phyloP scores from a whole-genome alignment of 176 grass and related monocot genomes.

The Oryza longistaminata region DNA sequence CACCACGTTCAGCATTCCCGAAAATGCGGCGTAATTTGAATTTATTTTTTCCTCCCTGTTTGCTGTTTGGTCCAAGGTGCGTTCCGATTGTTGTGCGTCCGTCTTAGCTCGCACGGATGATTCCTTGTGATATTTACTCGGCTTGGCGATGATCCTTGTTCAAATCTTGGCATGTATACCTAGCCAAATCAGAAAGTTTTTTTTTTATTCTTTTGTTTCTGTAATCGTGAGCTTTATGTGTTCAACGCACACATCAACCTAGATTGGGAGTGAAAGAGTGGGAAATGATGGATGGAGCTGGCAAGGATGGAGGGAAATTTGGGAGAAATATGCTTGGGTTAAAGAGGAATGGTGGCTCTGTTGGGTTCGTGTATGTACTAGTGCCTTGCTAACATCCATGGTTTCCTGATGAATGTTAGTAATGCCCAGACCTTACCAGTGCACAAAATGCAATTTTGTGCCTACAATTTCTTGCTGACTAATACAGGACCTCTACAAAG shows the following conservation, averaged over 20 bases:
- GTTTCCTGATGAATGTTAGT: background rate
- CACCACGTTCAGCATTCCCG: background rate
- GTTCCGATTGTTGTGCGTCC: background rate
- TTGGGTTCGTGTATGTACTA: background rate
- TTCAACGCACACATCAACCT: background rate
- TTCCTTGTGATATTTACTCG: background rate
- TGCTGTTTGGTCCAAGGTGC: background rate
- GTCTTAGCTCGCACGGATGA: background rate
- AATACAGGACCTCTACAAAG: background rate
- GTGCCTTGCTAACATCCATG: background rate
- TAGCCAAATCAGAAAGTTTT: background rate
- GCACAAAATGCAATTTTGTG: background rate
- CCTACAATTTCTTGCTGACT: background rate
- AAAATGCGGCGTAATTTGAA: background rate
- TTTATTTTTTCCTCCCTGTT: too few relatives aligned
- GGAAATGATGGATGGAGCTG: background rate
- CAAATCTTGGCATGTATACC: background rate
- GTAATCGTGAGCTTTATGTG: background rate
- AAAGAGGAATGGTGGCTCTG: background rate
- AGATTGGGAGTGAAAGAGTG: background rate
- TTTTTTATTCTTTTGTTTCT: background rate
- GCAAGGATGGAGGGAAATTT: too few relatives aligned
- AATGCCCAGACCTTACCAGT: background rate
- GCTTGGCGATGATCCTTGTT: background rate
- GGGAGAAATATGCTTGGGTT: background rate